Base-by-base conservation (phyloP, 441 rosid genomes). In the Brassica balearica region DNA sequence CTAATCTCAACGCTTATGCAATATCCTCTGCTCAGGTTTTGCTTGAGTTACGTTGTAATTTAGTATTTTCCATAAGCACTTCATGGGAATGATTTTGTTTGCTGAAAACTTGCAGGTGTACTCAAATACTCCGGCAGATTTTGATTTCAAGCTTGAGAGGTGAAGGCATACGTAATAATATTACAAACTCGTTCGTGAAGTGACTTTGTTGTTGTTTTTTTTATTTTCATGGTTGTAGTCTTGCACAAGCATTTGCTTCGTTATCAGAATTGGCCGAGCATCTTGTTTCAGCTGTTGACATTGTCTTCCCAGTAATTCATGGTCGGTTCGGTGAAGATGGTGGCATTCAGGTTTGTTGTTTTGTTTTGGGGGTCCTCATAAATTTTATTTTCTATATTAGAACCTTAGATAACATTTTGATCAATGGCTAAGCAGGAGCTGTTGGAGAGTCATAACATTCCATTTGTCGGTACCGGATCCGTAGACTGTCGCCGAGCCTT, bases 251-350 rank as follows among this genome's bases (percentile, higher is more conserved):
- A 68, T 95, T 93, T 81, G 75, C 77, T 53, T 93, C 97, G 12
- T 83, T 91, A 51, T 83, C 91, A 73, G 91, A 88, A 83, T 85
- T 95, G 69, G 92, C 91, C 1, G 92, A 87, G 63, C 97, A 95
- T 78, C 90, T 95, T 77, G 89, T 91, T 65, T 87, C 81, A 12
- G 84, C 94, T 48, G 97, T 91, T 77, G 99, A 95, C 82, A 90
- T 91, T 75, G 93, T 93, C 4, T 93, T 95, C 83, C 99, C 99
- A 19, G 95, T 89, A 14, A 93, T 91, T 81, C 99, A 95, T 58
- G 99, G 99, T 77, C 88, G 77, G 68, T 95, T 85, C 77, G 99
- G 99, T 69, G 99, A 95, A 93, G 99, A 93, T 81, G 98, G 99
- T 63, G 93, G 97, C 72, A 89, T 95, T 83, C 99, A 93, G 98